Conservation (phyloP, 192 early-diverging fungal species). For the Umbelopsis ramanniana region DNA sequence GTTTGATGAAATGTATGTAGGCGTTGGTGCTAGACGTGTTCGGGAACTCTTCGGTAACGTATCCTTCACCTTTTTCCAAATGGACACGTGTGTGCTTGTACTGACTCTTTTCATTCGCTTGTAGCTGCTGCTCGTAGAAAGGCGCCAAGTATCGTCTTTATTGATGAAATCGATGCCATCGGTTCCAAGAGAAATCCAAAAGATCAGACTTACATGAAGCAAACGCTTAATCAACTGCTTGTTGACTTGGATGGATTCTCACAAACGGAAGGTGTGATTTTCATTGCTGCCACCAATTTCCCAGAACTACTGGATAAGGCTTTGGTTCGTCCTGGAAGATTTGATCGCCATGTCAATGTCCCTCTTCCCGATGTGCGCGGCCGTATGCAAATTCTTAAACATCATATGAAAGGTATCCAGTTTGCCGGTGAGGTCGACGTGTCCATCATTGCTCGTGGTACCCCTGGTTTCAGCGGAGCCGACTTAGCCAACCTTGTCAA, state of each 20-base stretch:
- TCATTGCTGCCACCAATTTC: slow-evolving; percentile 99
- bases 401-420: slow-evolving; percentile 83
- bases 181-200: slow-evolving; percentile 91
- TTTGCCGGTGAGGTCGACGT: slow-evolving; percentile 76
- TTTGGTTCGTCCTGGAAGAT: slow-evolving; percentile 94
- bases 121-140: slow-evolving; percentile 74
- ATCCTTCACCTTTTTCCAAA: not conserved
- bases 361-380: slow-evolving; percentile 97
- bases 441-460: slow-evolving; percentile 88
- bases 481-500: slow-evolving; percentile 98
- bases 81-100: not conserved
- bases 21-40: slow-evolving; percentile 89
- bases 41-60: slow-evolving; percentile 79
- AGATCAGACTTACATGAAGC: slow-evolving; percentile 97
- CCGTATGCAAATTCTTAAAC: slow-evolving; percentile 88
- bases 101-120: not conserved
- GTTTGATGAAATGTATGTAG: slow-evolving; percentile 99
- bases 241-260: slow-evolving; percentile 99
- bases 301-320: slow-evolving; percentile 98
- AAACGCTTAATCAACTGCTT: slow-evolving; percentile 97
- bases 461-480: slow-evolving; percentile 99
- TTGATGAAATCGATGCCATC: slow-evolving; percentile 99
- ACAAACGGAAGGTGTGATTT: slow-evolving; percentile 94
- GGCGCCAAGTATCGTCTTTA: slow-evolving; percentile 93
- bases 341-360: slow-evolving; percentile 94